Evolutionary conservation across 208 protist species (phyloP).

Genomic region (Leishmania braziliensis): DNA sequence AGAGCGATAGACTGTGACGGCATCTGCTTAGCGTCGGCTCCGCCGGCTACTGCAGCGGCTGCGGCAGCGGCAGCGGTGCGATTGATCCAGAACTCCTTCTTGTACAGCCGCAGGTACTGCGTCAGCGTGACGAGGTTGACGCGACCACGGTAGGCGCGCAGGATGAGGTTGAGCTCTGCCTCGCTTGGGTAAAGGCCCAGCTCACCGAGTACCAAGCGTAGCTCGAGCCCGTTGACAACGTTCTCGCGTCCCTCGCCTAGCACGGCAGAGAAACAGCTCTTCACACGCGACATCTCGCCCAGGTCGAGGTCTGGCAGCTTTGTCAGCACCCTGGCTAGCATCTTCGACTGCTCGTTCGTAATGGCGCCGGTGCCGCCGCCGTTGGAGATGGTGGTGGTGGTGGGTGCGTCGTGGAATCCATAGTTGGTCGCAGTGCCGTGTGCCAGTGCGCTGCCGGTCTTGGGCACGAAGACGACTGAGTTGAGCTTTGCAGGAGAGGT

Average conservation of each 20-base stretch:
- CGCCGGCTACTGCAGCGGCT: slow-evolving; percentile 2
- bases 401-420: neutral
- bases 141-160: slow-evolving; percentile 55
- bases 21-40: neutral
- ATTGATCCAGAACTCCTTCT: slow-evolving; percentile 55
- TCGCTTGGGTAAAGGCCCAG: slow-evolving; percentile 79
- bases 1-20: slow-evolving; percentile 7
- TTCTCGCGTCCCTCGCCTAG: slow-evolving; percentile 61
- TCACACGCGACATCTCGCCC: slow-evolving; percentile 65
- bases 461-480: slow-evolving; percentile 1
- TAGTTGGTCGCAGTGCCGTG: slow-evolving; percentile 4
- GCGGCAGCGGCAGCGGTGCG: slow-evolving; percentile 5
- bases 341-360: slow-evolving; percentile 15
- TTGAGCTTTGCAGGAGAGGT: neutral
- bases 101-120: slow-evolving; percentile 86
- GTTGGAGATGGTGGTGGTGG: neutral
- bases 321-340: slow-evolving; percentile 31
- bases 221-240: slow-evolving; percentile 66
- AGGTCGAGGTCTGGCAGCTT: slow-evolving; percentile 72
- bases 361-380: neutral
- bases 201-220: slow-evolving; percentile 72
- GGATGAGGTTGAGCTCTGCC: slow-evolving; percentile 61
- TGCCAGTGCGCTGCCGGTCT: neutral
- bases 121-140: slow-evolving; percentile 67
- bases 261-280: slow-evolving; percentile 41